Base-by-base conservation (phyloP, 2,329 filamentous ascomycete species). In the Exophiala xenobiotica region DNA sequence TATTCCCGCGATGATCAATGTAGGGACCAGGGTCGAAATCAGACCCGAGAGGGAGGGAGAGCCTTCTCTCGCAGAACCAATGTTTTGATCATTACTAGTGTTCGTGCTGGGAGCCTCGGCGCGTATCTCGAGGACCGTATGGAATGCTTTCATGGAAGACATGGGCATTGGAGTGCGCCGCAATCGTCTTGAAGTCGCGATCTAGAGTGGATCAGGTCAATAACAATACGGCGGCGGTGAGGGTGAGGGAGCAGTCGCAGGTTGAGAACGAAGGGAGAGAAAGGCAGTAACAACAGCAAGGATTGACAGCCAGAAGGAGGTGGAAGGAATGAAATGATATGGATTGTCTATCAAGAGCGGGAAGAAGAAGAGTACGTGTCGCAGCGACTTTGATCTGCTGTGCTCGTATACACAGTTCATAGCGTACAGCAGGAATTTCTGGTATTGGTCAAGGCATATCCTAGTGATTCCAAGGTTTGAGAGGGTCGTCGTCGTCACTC, bases 11-110 rank as follows among this genome's bases (percentile, higher is more conserved):
- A 75, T 58, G 16, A 75, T 58, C 9, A 77, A 62, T 22, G 77
- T 71, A 5, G 73, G 72, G 14, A 77, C 60, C 33, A 81, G 65
- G 11, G 76, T 78, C 33, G 74, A 69, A 23, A 81, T 53, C 44
- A 81, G 65, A 12, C 71, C 74, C 6, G 73, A 75, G 12, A 70
- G 63, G 3, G 74, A 72, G 16, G 68, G 67, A 18, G 69, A 66
- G 16, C 61, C 48, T 16, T 54, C 42, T n/a, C 46, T 49, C 24
- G 40, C 38, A n/a, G 62, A 64, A 12, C 59, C 65, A 29, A 67
- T 61, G 43, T 67, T 67, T 35, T 58, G 5, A 43, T 68, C 66
- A 44, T 61, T 51, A 26, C 61, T 56, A 4, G 53, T 4, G 43
- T 61, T 45, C n/a, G 44, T 46, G 35, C 41, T 46, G 3, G 41